Evolutionary conservation across 305 asterid species (phyloP), one percentile per base, ranked within the genome.

Genomic region (Rubia tinctorum): DNA sequence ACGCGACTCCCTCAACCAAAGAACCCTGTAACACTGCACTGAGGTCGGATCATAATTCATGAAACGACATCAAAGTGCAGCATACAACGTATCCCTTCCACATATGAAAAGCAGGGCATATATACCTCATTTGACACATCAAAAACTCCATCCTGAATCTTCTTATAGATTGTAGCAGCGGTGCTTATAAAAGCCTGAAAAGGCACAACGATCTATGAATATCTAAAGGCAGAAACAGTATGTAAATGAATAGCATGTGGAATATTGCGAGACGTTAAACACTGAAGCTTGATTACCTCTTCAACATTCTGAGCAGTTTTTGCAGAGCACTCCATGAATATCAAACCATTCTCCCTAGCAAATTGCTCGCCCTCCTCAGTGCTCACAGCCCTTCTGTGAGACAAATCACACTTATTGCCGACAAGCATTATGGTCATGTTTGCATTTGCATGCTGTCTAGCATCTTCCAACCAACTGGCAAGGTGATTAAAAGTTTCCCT

Each of bases 301-400:
- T 91, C 96, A 49, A 91, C 96, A 80, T 89, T 89, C 79, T 88
- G 90, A 65, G 96, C 88, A 55, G 97, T 86, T 86, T 88, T 91
- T 44, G 96, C 96, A 73, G 97, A 89, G 43, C 94, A 88, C 79
- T 91, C 96, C 89, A 89, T 85, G 82, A 91, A 91, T 73, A 88
- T 80, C 74, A 91, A 78, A 40, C 97, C 97, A 80, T 91, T 73
- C 74, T 91, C 92, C 81, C 77, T 85, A 20, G 96, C 97, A 82
- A 91, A 89, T 75, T 89, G 97, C 71, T 84, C 90, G 0, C 97
- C 97, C 83, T 91, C 97, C 82, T 88, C 97, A 0, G 87, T 89
- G 84, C 91, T 89, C 51, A 91, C 96, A 9, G 96, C 97, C 77
- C 94, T 83, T 83, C 91, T 80, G 73, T 85, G 91, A 55, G 94